Evolutionary conservation across 208 protist genomes (phyloP), one percentile per base, ranked within the genome.

Genomic region (Wallacemonas collosoma): DNA sequence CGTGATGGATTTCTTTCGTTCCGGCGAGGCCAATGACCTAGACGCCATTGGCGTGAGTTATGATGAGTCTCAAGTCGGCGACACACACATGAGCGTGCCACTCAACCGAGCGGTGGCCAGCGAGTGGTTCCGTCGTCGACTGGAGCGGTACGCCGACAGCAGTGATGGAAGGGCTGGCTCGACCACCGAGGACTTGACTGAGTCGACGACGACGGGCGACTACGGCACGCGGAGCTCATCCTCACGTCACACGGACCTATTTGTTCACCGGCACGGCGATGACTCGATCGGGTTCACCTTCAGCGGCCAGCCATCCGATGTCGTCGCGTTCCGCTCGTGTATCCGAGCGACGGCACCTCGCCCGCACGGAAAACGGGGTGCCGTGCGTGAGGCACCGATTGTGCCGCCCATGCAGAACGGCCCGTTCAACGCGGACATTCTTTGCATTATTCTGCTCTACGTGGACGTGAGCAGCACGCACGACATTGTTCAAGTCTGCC

Each of bases 261-360:
- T 69, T 54, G 72, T 88, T 39, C 76, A 82, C n/a, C 79, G 82
- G 50, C 44, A 75, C 51, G 71, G 76, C 12, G 68, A 83, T 48
- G 55, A 77, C 38, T 82, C 78, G 9, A 70, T 83, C 36, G 75
- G 85, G 44, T 91, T 91, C 77, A 88, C 82, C 48, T 93, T 82
- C 75, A 89, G 80, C 64, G 87, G 83, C 35, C 77, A 78, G 60
- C 87, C 85, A 9, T 65, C 63, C 35, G 91, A 93, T 65, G 85
- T 96, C 15, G 79, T 90, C 56, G 81, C 72, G 50, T 94, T 96
- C 71, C 80, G 83, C 54, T 91, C 88, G 2, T 96, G 91, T 72
- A 93, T 94, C 47, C 76, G 87, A 8, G 74, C 82, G 5, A 77
- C 83, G 44, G 60, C 67, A 38, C 66, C 45, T 1, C 73, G 75